phyloP scores from a whole-genome alignment of 768 basidiomycete species.

The Tulasnella sp. region DNA sequence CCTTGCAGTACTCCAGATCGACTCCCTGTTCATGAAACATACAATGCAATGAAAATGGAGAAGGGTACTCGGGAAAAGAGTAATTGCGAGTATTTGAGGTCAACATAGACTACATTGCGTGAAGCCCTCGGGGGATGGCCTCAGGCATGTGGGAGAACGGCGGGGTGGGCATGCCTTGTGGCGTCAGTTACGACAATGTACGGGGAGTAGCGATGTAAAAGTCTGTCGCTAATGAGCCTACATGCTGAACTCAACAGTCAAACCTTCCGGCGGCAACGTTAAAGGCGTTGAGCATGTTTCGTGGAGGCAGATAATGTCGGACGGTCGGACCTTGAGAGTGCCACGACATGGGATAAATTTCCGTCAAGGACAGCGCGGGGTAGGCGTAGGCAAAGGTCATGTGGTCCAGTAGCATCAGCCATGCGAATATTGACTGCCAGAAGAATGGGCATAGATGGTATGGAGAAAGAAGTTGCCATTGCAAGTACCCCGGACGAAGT shows the following conservation, averaged over 20 bases:
- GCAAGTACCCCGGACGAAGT: constrained; percentile 8
- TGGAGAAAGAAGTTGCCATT: constrained; percentile 7
- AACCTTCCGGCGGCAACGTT: constrained; percentile 19
- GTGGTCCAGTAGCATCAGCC: not conserved
- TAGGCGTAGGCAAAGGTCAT: not conserved
- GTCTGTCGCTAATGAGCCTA: not conserved
- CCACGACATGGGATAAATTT: not conserved
- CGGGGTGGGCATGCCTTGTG: constrained; percentile 15
- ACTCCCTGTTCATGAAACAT: constrained; percentile 1
- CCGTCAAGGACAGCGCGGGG: constrained; percentile 4
- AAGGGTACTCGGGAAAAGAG: not conserved
- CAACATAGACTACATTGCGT: constrained; percentile 11
- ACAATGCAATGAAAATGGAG: constrained; percentile 2
- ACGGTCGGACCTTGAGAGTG: not conserved
- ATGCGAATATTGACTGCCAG: constrained; percentile 18
- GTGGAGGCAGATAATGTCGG: constrained; percentile 3
- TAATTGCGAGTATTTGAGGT: constrained; percentile 4
- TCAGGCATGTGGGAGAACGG: constrained; percentile 19
- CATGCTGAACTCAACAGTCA: not conserved
- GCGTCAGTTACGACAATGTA: constrained; percentile 11
- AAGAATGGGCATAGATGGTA: constrained; percentile 8
- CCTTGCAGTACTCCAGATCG: not conserved
- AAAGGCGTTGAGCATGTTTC: not conserved
- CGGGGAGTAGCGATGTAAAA: not conserved
- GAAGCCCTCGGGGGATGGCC: constrained; percentile 2